Conservation (phyloP, 176 grass and related monocot species). For the Ensete ventricosum region DNA sequence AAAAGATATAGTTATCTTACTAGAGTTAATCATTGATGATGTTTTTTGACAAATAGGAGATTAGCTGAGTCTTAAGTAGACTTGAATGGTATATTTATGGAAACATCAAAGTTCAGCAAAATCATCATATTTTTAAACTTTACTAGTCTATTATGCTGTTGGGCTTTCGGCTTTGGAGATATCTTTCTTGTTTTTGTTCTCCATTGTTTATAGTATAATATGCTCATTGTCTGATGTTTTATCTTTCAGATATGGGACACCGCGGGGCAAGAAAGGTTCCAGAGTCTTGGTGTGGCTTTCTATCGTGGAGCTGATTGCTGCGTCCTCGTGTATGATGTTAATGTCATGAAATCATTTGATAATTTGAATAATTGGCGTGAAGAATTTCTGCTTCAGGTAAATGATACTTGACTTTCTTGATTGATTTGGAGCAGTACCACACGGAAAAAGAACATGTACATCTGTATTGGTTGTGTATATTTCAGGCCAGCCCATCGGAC, state of each 20-base stretch:
- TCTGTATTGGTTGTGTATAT: background rate
- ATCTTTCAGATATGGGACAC: slow-evolving; percentile 18
- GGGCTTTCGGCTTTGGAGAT: background rate
- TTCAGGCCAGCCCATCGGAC: slow-evolving; percentile 12
- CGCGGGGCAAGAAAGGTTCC: slow-evolving; percentile 13
- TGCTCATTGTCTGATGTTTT: background rate
- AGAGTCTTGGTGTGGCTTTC: slow-evolving; percentile 17
- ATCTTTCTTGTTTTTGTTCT: background rate
- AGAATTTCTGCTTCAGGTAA: slow-evolving; percentile 16
- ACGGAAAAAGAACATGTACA: too few species aligned
- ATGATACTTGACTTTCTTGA: background rate
- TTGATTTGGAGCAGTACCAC: too few species aligned
- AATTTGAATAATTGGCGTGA: slow-evolving; percentile 19
- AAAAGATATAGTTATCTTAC: too few species aligned
- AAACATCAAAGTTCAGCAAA: too few species aligned
- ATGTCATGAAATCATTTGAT: slow-evolving; percentile 19
- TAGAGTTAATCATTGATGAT: too few species aligned
- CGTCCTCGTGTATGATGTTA: slow-evolving; percentile 19
- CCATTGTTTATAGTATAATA: background rate
- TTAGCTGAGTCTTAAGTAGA: too few species aligned
- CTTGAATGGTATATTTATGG: too few species aligned
- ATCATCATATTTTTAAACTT: too few species aligned
- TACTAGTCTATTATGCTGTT: background rate
- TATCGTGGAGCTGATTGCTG: slow-evolving; percentile 21
- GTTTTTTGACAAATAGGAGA: too few species aligned